phyloP scores from a whole-genome alignment of 2,329 filamentous ascomycete genomes.

The Rhexocercosporidium sp. region DNA sequence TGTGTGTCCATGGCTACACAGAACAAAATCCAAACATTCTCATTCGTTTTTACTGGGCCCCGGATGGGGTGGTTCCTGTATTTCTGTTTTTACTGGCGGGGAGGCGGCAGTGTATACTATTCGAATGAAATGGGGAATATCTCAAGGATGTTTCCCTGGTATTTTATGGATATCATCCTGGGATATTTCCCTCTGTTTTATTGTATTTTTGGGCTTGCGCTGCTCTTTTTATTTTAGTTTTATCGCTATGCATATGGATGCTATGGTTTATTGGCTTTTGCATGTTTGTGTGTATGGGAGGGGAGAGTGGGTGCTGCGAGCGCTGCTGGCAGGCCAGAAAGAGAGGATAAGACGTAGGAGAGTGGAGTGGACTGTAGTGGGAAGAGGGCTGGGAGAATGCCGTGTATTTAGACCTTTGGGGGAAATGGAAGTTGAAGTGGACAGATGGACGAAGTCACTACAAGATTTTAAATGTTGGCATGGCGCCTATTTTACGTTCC shows the following conservation, averaged over 20 bases:
- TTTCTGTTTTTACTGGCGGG: not conserved
- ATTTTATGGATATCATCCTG: not conserved
- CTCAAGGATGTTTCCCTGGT: not conserved
- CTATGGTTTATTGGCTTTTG: not conserved
- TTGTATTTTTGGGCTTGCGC: not conserved
- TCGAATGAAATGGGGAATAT: not conserved
- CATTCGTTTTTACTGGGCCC: not conserved
- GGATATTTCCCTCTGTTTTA: not conserved
- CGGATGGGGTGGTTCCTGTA: not conserved
- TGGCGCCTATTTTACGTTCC: slow-evolving; percentile 2
- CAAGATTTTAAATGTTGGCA: not conserved
- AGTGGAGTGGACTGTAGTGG: too few relatives aligned
- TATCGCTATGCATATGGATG: not conserved
- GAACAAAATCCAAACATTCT: not conserved
- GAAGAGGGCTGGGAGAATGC: not conserved
- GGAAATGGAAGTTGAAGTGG: not conserved
- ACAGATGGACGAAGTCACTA: not conserved
- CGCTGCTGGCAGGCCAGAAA: slow-evolving; percentile 2
- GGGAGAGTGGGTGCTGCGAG: not conserved
- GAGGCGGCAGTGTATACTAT: slow-evolving; percentile 2
- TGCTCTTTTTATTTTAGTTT: not conserved
- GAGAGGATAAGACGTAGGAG: not conserved
- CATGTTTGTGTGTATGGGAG: not conserved
- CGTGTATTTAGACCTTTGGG: not conserved
- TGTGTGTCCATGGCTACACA: not conserved